Base-by-base conservation (phyloP, 164 flowering plant genomes). In the Malania oleifera region DNA sequence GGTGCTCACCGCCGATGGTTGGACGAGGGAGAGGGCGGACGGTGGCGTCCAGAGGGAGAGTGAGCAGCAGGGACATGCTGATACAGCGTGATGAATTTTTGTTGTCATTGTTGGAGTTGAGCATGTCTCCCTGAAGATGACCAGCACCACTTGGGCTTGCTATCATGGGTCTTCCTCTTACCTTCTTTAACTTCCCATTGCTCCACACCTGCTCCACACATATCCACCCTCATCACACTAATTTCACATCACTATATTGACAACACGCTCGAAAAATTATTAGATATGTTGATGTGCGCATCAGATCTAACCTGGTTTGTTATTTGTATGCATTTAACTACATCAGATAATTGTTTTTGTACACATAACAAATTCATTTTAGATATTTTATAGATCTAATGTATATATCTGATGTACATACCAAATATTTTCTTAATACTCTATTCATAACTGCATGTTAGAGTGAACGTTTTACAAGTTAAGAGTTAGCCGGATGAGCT, bases 181-280 rank as follows among this genome's bases (percentile, higher is more conserved):
- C 92, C 62, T 87, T 90, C 75, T 82, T 85, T 29, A 84, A 23
- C 69, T 73, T 80, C 41, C 97, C 97, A 68, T 90, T 87, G 75
- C 95, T 86, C 95, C 95, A 90, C 28, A 85, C 93, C 95, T 85
- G 55, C 22, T 40, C 5, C 38, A 7, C 7, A 7, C 14, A 15
- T 40, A 4, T 40, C 13, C 44, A 12, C 13, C 13, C 5, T 3
- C 23, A 17, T 48, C 24, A 48, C 3, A 20, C 7, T 10, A 18
- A 48, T 20, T 7, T 7, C 49, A 8, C 8, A 45, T 17, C 14
- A 45, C 7, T 45, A 8, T 8, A 17, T 17, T 17, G 0, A 10
- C 6, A 45, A 10, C 49, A 45, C 8, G 49, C 18, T 45, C 6
- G 8, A 45, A 8, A 20, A 17, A 45, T 17, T 9, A 31, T 31